Conservation (phyloP, 257 asterid genomes). For the Nicotiana benthamiana region DNA sequence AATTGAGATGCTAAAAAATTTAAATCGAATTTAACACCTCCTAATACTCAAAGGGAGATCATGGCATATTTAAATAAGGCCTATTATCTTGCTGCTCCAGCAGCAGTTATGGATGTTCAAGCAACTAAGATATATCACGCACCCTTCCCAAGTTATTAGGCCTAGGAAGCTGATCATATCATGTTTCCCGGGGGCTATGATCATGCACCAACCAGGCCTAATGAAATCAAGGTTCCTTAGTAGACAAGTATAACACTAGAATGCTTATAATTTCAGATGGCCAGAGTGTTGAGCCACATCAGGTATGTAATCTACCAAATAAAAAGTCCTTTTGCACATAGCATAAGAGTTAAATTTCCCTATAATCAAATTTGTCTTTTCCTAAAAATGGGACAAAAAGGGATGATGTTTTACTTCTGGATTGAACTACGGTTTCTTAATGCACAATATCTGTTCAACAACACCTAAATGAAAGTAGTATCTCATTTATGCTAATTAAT, state of each 20-base stretch:
- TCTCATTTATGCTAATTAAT: not conserved
- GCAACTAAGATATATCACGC: not conserved
- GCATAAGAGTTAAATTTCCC: not conserved
- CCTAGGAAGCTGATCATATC: not conserved
- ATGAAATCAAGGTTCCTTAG: not conserved
- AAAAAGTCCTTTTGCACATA: not conserved
- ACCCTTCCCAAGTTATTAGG: not conserved
- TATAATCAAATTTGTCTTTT: not conserved
- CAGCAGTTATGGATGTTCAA: not conserved
- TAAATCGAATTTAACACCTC: not conserved
- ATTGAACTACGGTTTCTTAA: not conserved
- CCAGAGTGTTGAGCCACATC: not conserved
- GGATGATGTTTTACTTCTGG: not conserved
- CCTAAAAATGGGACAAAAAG: not conserved
- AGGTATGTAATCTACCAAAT: not conserved
- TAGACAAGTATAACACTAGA: not conserved
- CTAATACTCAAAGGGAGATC: not conserved
- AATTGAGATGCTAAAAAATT: not conserved
- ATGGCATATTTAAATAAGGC: not conserved
- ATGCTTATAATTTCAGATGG: not conserved
- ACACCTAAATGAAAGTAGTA: not conserved
- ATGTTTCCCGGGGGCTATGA: not conserved
- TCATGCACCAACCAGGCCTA: not conserved
- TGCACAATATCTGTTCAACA: not conserved
- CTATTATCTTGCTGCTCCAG: not conserved